Base-by-base conservation (phyloP, 331 rosid species). In the Phaseolus coccineus region DNA sequence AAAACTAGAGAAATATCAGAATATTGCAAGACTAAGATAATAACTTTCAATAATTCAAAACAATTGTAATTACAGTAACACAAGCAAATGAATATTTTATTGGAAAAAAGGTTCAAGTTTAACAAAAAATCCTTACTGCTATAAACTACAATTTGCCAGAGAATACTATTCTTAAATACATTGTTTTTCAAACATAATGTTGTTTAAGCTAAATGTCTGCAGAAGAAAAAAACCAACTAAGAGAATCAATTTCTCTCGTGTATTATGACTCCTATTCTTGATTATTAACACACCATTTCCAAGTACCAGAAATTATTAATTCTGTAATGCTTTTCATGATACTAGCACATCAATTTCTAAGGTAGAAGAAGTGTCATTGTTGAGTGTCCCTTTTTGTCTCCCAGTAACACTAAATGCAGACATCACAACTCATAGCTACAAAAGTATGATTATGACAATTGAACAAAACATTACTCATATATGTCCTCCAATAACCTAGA, bases 301-400 rank as follows among this genome's bases (percentile, higher is more conserved):
- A 44, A 28, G 61, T 8, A 37, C 48, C 75, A 57, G 37, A 82
- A 71, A 67, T 72, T 50, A 56, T 56, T n/a, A 52, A 46, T 42
- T 25, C 68, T 64, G 2, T 50, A 24, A 74, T 82, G 80, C 76
- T 80, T 83, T 83, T 81, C 46, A 57, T 78, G 58, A 50, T 58
- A 74, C 70, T 59, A 79, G 78, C 80, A 81, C 15, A 71, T 65
- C 90, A 87, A 80, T 77, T 90, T 68, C 83, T 85, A 63, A 78
- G 15, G 85, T 69, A 74, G 58, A 50, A 56, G 48, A 72, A 48
- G 50, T 77, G 67, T 56, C 70, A 73, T 76, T 73, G 77, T 73
- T 63, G 53, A 63, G 70, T 87, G 88, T 76, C 74, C 87, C 80
- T 28, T 61, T 58, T 69, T 90, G 89, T 85, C 87, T 78, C 85